These are phyloP conservation scores for Cucumis hystrix DNA, from an alignment of 306 rosid species.

Conservation along the genomic window DNA sequence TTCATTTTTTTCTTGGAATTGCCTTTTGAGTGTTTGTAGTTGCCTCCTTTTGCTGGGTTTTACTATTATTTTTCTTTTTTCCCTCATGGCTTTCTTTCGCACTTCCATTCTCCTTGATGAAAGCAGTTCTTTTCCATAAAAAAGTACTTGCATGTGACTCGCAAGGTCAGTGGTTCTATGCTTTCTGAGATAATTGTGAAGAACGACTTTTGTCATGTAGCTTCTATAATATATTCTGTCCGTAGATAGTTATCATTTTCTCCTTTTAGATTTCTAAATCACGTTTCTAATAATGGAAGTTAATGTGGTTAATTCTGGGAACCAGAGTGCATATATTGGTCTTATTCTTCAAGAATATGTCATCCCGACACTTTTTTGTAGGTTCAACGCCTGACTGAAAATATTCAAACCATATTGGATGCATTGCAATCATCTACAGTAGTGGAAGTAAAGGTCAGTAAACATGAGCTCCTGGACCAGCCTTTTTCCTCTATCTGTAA, in stretches of 20 bases:
- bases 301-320: not conserved
- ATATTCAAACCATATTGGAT: slow-evolving; percentile 47
- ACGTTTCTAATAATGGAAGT: not conserved
- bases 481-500: not conserved
- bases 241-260: not conserved
- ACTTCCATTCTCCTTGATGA: slow-evolving; percentile 2
- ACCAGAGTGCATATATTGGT: not conserved
- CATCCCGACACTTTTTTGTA: slow-evolving; percentile 13
- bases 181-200: slow-evolving; percentile 6
- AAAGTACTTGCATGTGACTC: not conserved
- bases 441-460: slow-evolving; percentile 59
- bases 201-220: not conserved
- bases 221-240: not conserved
- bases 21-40: not conserved
- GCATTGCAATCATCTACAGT: slow-evolving; percentile 42
- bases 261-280: not conserved
- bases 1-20: not conserved
- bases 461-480: not conserved
- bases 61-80: not conserved
- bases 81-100: not conserved
- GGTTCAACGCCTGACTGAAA: slow-evolving; percentile 64
- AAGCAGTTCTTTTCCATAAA: not conserved
- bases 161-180: slow-evolving; percentile 2
- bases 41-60: not conserved
- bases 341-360: slow-evolving; percentile 1